A percentile compares a stretch with the other conserved stretches of the same genome.
phyloP scores from a whole-genome alignment of 768 basidiomycete genomes.

The Mycena galericulata region DNA sequence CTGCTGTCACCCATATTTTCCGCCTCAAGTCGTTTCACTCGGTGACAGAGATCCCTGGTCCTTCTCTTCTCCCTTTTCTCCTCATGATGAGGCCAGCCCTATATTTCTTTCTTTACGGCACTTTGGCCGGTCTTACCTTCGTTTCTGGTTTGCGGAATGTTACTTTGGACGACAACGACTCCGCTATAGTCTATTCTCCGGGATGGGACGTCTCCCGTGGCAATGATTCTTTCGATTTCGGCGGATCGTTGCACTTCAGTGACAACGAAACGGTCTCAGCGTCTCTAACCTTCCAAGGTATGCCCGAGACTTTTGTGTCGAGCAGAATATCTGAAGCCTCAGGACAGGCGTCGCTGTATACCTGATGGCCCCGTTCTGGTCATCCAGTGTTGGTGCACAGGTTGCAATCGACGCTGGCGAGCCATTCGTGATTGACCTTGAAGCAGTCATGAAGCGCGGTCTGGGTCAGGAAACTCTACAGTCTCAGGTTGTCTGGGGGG shows the following conservation, averaged over 20 bases:
- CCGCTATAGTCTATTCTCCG: constrained; percentile 20
- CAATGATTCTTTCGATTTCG: constrained; percentile 24
- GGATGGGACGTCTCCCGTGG: constrained; percentile 20
- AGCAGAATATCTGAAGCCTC: not conserved
- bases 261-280: constrained; percentile 11
- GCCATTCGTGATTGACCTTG: constrained; percentile 18
- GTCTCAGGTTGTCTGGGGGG: constrained; percentile 23
- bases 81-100: constrained; percentile 23
- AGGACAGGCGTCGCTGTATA: constrained; percentile 28
- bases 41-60: constrained; percentile 19
- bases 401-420: constrained; percentile 18
- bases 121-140: constrained; percentile 17
- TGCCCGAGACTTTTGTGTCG: not conserved
- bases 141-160: constrained; percentile 29
- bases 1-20: constrained; percentile 9
- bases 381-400: constrained; percentile 18
- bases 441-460: not conserved
- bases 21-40: not conserved
- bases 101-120: constrained; percentile 10
- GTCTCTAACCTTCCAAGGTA: constrained; percentile 23
- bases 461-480: constrained; percentile 4
- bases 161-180: constrained; percentile 28
- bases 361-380: constrained; percentile 22
- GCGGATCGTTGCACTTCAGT: constrained; percentile 25
- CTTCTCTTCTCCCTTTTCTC: constrained; percentile 2